Conservation (phyloP, 176 grass and related monocot species). For the Oryza glumipatula region DNA sequence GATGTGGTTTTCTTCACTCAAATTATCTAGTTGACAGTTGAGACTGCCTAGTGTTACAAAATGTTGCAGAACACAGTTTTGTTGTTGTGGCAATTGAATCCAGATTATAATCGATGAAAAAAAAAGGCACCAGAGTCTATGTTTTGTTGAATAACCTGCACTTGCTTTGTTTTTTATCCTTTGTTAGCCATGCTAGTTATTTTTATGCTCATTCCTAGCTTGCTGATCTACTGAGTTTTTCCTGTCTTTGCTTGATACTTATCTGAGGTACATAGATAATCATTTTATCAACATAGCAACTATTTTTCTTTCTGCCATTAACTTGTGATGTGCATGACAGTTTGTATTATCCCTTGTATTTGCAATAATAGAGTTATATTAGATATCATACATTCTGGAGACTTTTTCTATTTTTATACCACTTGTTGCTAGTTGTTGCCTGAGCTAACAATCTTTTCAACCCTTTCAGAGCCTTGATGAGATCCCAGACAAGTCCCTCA, state of each 20-base stretch:
- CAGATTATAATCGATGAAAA: not conserved
- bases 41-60: not conserved
- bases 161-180: not conserved
- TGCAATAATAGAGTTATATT: constrained; percentile 19
- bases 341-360: constrained; percentile 17
- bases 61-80: not conserved
- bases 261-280: constrained; percentile 8
- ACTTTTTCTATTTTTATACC: not conserved
- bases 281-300: not conserved
- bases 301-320: constrained; percentile 1
- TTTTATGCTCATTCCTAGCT: not conserved
- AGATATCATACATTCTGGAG: constrained; percentile 21
- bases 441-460: constrained; percentile 31
- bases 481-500: constrained; percentile 68
- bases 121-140: not conserved
- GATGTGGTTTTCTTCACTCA: constrained; percentile 4
- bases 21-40: not conserved
- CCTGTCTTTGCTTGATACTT: constrained; percentile 15
- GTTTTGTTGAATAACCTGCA: not conserved
- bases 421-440: not conserved
- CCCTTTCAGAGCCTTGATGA: constrained; percentile 74
- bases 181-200: constrained; percentile 1
- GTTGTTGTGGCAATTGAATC: not conserved
- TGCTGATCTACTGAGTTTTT: not conserved
- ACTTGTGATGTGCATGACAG: constrained; percentile 1